These are phyloP conservation scores for Claviceps humidiphila DNA, from an alignment of 2,329 filamentous ascomycete species.

Conservation along the genomic window DNA sequence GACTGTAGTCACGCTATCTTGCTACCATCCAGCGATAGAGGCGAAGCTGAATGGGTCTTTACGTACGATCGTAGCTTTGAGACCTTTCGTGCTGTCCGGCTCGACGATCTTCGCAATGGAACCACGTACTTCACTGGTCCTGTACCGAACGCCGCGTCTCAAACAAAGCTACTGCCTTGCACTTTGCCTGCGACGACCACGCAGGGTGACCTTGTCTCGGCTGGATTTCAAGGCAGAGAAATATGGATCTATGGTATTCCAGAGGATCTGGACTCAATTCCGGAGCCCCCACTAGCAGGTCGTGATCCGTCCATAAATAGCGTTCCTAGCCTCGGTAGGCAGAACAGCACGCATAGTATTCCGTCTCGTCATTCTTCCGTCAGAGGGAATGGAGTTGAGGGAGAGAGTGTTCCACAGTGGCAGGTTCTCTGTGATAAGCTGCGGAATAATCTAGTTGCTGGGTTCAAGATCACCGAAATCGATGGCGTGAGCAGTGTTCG, in stretches of 20 bases:
- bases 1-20: conserved; percentile 68
- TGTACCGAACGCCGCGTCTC: conserved; percentile 34
- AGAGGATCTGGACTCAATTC: conserved; percentile 52
- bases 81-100: conserved; percentile 63
- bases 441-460: conserved; percentile 58
- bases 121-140: conserved; percentile 71
- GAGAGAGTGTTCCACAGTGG: conserved; percentile 47
- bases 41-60: conserved; percentile 63
- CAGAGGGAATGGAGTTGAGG: conserved; percentile 16
- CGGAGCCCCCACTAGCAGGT: conserved; percentile 24
- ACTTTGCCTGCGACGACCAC: conserved; percentile 58
- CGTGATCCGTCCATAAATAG: conserved; percentile 10
- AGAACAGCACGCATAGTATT: conserved; percentile 17
- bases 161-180: conserved; percentile 50
- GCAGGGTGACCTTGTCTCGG: conserved; percentile 56
- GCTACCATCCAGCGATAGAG: conserved; percentile 44
- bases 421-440: conserved; percentile 54
- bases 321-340: conserved; percentile 13
- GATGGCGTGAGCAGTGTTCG: conserved; percentile 54
- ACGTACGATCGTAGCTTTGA: conserved; percentile 66
- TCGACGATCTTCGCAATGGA: conserved; percentile 62
- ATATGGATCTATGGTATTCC: conserved; percentile 73
- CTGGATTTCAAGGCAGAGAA: conserved; percentile 59
- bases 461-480: conserved; percentile 51
- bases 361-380: conserved; percentile 20